Conservation (phyloP, 345 rosid species). For the Brassica cretica region DNA sequence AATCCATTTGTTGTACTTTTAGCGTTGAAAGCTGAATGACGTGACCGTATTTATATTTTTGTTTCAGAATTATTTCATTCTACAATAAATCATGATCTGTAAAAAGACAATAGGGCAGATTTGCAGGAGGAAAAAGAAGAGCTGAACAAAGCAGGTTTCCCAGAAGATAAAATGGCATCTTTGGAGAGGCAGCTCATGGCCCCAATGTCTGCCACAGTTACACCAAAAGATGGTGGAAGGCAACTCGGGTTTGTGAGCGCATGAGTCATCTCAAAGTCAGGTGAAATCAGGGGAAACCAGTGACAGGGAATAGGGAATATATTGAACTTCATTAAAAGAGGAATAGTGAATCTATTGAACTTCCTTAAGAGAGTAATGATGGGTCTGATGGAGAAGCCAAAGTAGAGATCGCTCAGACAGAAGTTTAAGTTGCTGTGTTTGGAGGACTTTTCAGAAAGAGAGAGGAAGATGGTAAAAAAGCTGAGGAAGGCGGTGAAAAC, state of each 20-base stretch:
- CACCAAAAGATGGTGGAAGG: slow-evolving; percentile 50
- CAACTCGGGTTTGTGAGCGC: slow-evolving; percentile 86
- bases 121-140: slow-evolving; percentile 79
- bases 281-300: slow-evolving; percentile 43
- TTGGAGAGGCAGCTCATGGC: slow-evolving; percentile 66
- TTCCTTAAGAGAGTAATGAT: slow-evolving; percentile 77
- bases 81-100: slow-evolving; percentile 82
- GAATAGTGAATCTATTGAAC: slow-evolving; percentile 54
- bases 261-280: slow-evolving; percentile 67
- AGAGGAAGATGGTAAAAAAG: slow-evolving; percentile 42
- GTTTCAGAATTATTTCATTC: slow-evolving; percentile 74
- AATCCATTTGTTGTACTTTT: background rate
- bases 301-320: slow-evolving; percentile 61
- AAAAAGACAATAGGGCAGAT: slow-evolving; percentile 64
- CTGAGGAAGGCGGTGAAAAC: slow-evolving; percentile 22
- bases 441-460: slow-evolving; percentile 76
- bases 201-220: slow-evolving; percentile 32
- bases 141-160: slow-evolving; percentile 73
- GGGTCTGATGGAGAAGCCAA: slow-evolving; percentile 55
- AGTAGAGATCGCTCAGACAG: slow-evolving; percentile 73
- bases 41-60: background rate
- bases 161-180: slow-evolving; percentile 92
- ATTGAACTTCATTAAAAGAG: slow-evolving; percentile 78
- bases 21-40: slow-evolving; percentile 5
- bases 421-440: slow-evolving; percentile 76